These are phyloP conservation scores for Peniophora sp. DNA, from an alignment of 1,284 basidiomycete genomes.

Conservation along the genomic window DNA sequence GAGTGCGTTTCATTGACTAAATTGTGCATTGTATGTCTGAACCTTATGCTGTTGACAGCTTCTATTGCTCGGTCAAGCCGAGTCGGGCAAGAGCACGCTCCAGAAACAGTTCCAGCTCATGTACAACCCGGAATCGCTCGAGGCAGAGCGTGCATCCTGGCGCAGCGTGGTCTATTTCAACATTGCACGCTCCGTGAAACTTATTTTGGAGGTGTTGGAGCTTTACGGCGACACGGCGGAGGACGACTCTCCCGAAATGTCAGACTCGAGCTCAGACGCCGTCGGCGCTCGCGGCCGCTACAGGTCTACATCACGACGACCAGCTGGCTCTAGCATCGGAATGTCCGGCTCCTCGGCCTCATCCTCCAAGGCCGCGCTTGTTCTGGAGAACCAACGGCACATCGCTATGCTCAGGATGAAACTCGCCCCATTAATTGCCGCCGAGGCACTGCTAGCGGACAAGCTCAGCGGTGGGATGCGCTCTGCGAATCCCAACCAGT, in stretches of 20 bases:
- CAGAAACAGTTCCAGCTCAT: constrained; percentile 84
- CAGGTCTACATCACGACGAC: neutral
- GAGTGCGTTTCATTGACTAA: constrained; percentile 33
- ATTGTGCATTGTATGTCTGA: constrained; percentile 11
- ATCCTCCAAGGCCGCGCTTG: constrained; percentile 11
- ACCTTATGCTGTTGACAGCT: constrained; percentile 35
- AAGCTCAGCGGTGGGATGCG: constrained; percentile 55
- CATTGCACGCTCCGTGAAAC: constrained; percentile 67
- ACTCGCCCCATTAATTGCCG: constrained; percentile 50
- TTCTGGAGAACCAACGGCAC: constrained; percentile 23
- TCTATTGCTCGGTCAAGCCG: constrained; percentile 71
- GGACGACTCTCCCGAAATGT: constrained; percentile 21
- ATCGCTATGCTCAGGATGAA: constrained; percentile 49
- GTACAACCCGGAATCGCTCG: constrained; percentile 69
- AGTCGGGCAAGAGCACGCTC: constrained; percentile 76
- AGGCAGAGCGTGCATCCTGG: constrained; percentile 74
- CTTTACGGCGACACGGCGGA: constrained; percentile 56
- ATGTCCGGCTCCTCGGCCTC: constrained; percentile 11
- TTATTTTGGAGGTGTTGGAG: constrained; percentile 65
- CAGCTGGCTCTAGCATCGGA: neutral
- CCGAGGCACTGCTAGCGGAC: constrained; percentile 58
- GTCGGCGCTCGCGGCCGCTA: constrained; percentile 1
- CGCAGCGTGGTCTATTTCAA: constrained; percentile 79
- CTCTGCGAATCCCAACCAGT: constrained; percentile 62
- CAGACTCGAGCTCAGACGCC: constrained; percentile 3